A percentile compares a stretch with the other conserved stretches of the same genome.
Conservation (phyloP, 176 grass and related monocot genomes). For the Phoenix dactylifera region DNA sequence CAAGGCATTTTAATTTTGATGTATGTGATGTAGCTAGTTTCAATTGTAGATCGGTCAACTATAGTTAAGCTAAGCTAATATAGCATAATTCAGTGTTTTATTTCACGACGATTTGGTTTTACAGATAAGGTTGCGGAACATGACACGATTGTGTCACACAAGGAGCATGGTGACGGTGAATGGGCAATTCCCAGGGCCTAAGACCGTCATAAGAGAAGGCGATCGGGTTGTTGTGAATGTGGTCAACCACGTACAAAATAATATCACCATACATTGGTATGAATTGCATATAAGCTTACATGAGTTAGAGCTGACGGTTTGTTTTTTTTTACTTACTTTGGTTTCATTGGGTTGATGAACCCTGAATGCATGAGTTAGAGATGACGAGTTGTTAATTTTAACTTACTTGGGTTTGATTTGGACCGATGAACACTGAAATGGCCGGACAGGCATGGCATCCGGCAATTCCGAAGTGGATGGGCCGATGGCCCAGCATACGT, state of each 20-base stretch:
- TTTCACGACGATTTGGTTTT: too few species aligned
- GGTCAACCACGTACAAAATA: background rate
- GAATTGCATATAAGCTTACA: background rate
- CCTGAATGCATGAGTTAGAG: too few species aligned
- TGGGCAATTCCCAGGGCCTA: constrained; percentile 4
- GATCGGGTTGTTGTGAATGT: constrained; percentile 3
- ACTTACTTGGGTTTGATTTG: background rate
- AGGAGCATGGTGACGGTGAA: constrained; percentile 1
- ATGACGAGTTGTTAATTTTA: too few species aligned
- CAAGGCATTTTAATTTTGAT: constrained; percentile 53
- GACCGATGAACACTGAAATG: background rate
- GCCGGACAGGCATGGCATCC: background rate
- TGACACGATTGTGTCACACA: background rate
- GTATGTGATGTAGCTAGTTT: constrained; percentile 19
- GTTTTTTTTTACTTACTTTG: background rate
- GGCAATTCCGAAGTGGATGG: background rate
- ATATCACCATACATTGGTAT: constrained; percentile 7
- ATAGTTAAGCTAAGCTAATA: background rate
- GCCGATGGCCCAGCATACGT: constrained; percentile 1
- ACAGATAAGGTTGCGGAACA: background rate
- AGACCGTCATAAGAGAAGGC: constrained; percentile 1
- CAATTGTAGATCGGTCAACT: background rate
- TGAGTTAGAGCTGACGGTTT: too few species aligned
- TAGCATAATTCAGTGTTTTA: background rate
- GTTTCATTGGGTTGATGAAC: background rate